phyloP scores from a whole-genome alignment of 352 stramenopile species.

The Globisporangium paroecandrum region DNA sequence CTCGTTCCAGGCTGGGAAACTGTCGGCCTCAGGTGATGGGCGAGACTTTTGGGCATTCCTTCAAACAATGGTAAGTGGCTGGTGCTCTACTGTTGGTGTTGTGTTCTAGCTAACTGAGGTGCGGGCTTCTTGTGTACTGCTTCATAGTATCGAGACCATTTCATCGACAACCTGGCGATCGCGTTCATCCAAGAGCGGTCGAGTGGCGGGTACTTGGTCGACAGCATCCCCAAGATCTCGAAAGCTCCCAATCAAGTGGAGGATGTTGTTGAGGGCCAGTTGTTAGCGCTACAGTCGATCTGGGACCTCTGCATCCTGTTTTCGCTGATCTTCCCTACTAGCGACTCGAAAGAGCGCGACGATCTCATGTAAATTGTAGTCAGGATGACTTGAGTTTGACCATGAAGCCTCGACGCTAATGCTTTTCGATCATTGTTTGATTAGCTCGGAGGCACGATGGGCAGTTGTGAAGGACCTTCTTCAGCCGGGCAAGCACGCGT shows the following conservation, averaged over 20 bases:
- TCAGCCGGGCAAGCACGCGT: conserved; percentile 29
- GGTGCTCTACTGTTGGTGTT: background rate
- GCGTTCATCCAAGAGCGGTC: conserved; percentile 38
- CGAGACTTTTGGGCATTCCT: conserved; percentile 56
- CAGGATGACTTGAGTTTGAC: background rate
- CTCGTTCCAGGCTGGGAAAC: conserved; percentile 20
- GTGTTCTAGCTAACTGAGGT: background rate
- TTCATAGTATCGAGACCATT: conserved; percentile 22
- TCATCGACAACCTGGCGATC: conserved; percentile 36
- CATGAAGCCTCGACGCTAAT: background rate
- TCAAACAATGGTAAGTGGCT: conserved; percentile 32
- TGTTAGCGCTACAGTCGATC: conserved; percentile 21
- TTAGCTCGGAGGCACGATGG: conserved; percentile 36
- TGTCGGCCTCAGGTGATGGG: conserved; percentile 20
- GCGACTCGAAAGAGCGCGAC: background rate
- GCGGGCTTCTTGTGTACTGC: background rate
- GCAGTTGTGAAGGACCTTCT: conserved; percentile 42
- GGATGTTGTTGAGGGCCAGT: conserved; percentile 19
- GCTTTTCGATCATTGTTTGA: background rate
- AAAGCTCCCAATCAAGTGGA: conserved; percentile 1
- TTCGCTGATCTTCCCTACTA: background rate
- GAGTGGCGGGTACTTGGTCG: conserved; percentile 37
- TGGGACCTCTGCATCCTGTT: conserved; percentile 26
- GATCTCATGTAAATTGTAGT: conserved; percentile 7
- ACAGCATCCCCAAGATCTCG: conserved; percentile 20